Conservation (phyloP, 108 stramenopile species). For the Nitzschia putrida region DNA sequence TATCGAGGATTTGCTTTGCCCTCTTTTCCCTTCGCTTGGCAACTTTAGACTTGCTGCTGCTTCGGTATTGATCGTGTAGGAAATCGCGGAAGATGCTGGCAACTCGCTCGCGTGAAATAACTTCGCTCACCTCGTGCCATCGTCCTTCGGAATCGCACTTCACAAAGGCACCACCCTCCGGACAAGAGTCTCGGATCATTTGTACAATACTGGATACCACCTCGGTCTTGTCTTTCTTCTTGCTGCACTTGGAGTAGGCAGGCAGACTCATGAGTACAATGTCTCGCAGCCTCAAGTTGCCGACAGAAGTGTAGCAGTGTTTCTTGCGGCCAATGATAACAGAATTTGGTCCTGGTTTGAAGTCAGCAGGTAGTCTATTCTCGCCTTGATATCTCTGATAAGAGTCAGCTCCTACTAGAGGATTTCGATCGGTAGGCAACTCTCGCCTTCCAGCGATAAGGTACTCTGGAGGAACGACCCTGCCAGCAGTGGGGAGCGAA, state of each 20-base stretch:
- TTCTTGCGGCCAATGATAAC: conserved; percentile 27
- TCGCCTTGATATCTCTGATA: conserved; percentile 3
- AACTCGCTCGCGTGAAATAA: conserved; percentile 17
- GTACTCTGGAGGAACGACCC: not conserved
- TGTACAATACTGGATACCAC: conserved; percentile 10
- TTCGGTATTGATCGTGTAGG: conserved; percentile 30
- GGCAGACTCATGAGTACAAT: conserved; percentile 11
- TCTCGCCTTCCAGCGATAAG: not conserved
- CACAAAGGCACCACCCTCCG: conserved; percentile 26
- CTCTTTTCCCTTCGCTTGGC: conserved; percentile 25
- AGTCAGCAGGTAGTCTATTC: conserved; percentile 17
- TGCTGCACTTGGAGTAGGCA: conserved; percentile 20
- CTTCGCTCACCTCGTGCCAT: conserved; percentile 16
- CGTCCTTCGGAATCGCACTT: conserved; percentile 17
- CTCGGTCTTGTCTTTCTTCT: conserved; percentile 23
- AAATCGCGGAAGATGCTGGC: conserved; percentile 31
- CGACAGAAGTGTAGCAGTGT: conserved; percentile 21
- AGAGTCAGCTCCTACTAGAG: not conserved
- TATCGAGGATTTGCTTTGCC: not conserved
- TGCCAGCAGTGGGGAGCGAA: not conserved
- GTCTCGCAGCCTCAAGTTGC: conserved; percentile 27
- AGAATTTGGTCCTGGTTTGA: conserved; percentile 21
- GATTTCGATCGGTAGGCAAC: not conserved
- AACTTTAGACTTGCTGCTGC: conserved; percentile 31
- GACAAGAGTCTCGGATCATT: conserved; percentile 16